Evolutionary conservation across 148 eudicot genomes (phyloP), one percentile per base, ranked within the genome.

Genomic region (Amaranthus palmeri): DNA sequence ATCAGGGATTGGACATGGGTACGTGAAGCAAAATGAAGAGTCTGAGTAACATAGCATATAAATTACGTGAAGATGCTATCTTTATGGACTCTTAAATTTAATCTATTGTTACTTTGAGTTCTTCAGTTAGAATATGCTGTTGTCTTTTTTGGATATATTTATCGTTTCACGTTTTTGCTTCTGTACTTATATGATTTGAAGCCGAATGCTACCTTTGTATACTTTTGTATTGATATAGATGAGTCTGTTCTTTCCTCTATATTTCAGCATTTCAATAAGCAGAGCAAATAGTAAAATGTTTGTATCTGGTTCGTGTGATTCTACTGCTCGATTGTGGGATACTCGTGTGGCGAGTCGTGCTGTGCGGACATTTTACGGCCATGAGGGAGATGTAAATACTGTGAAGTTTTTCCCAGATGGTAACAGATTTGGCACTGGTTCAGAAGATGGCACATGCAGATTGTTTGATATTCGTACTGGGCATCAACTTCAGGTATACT

Each of bases 401-500:
- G 98, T 95, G 60, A 89, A 95, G 83, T 95, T 95, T 77, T 95
- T 95, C 65, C 93, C 97, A 54, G 98, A 95, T 85, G 98, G 98
- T 64, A 88, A 95, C 77, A 88, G 97, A 85, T 95, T 95, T 86
- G 97, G 90, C 58, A 91, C 97, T 76, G 98, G 98, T 25, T 95
- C 98, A 47, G 98, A 86, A 60, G 98, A 95, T 77, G 98, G 98
- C 72, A 86, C 89, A 10, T 91, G 97, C 83, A 84, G 90, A 74
- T 77, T 95, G 68, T 95, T 84, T 77, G 98, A 95, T 83, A 89
- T 95, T 77, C 84, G 98, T 76, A 91, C 97, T 71, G 98, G 98
- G 54, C 98, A 95, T 79, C 97, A 89, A 87, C 96, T 95, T 60
- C 98, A 95, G 77, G 88, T 83, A 25, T 91, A 95, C 79, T 54